A percentile compares a stretch with the other conserved stretches of the same genome.
Evolutionary conservation across 495 filamentous ascomycete species (phyloP).

Genomic region (Thermothielavioides terrestris): DNA sequence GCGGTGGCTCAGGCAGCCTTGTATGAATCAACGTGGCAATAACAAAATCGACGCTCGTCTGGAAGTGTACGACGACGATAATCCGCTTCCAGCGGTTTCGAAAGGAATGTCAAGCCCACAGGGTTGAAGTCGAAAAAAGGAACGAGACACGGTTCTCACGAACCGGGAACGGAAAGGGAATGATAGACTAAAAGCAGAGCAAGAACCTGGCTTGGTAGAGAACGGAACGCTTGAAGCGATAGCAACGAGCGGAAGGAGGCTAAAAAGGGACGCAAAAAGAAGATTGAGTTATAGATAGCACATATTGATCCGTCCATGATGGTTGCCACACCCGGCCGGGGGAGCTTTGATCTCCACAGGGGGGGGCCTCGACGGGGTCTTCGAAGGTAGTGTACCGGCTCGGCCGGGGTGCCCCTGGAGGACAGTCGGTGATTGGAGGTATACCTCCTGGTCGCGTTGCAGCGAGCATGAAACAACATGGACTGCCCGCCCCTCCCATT

Average conservation of each 20-base stretch:
- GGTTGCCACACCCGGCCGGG: not conserved
- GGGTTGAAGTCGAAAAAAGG: not conserved
- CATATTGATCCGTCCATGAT: not conserved
- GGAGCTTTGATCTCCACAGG: not conserved
- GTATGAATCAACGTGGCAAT: too few species aligned
- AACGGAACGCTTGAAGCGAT: not conserved
- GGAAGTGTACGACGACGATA: not conserved
- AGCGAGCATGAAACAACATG: slow-evolving; percentile 4
- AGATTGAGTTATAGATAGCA: not conserved
- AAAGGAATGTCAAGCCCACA: slow-evolving; percentile 5
- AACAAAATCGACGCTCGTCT: not conserved
- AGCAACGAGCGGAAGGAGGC: not conserved
- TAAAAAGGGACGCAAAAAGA: not conserved
- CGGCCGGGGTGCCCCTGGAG: not conserved
- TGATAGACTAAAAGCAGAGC: not conserved
- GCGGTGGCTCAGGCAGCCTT: too few species aligned
- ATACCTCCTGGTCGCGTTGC: not conserved
- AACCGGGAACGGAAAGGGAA: not conserved
- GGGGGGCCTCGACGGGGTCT: not conserved
- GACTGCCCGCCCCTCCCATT: not conserved
- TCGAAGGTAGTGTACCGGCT: not conserved
- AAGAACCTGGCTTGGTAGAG: slow-evolving; percentile 2
- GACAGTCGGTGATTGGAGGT: not conserved
- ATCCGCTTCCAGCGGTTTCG: not conserved
- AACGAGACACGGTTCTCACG: not conserved